A percentile compares a stretch with the other conserved stretches of the same genome.
phyloP scores from a whole-genome alignment of 768 basidiomycete genomes.

The Auricularia heimuer region DNA sequence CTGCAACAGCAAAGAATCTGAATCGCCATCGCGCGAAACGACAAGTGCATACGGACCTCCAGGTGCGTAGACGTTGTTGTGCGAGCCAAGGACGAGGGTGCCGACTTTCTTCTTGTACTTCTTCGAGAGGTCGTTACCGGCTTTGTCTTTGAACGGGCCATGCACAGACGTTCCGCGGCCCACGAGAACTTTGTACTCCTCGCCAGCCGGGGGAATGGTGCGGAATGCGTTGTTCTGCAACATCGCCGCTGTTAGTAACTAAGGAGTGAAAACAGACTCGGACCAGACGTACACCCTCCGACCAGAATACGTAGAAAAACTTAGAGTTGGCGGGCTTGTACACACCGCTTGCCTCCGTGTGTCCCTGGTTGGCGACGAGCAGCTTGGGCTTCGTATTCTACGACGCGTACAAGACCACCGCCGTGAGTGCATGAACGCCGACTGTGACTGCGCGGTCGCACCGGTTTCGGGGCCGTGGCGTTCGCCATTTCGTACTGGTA shows the following conservation, averaged over 20 bases:
- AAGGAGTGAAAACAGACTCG: neutral
- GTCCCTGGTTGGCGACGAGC: neutral
- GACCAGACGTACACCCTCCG: slow-evolving; percentile 13
- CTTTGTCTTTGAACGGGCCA: slow-evolving; percentile 13
- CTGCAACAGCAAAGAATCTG: too few relatives aligned
- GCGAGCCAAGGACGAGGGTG: neutral
- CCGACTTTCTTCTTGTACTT: slow-evolving; percentile 5
- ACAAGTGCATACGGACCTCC: slow-evolving; percentile 3
- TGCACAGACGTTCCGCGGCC: slow-evolving; percentile 12
- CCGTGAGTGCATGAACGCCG: neutral
- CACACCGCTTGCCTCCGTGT: slow-evolving; percentile 1
- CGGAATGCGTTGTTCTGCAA: too few relatives aligned
- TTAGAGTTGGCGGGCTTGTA: neutral
- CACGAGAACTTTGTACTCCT: slow-evolving; percentile 18
- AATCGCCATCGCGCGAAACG: too few relatives aligned
- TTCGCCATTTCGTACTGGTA: too few relatives aligned
- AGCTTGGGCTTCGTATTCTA: neutral
- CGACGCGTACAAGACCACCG: neutral
- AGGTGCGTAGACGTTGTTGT: neutral
- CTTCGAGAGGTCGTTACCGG: slow-evolving; percentile 8
- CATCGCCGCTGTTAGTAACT: too few relatives aligned
- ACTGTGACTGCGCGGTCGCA: neutral
- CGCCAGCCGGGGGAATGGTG: slow-evolving; percentile 9
- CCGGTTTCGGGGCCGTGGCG: slow-evolving; percentile 3
- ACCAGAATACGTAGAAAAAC: slow-evolving; percentile 9